These are phyloP conservation scores for Spatholobus suberectus DNA, from an alignment of 306 rosid genomes.

Conservation along the genomic window DNA sequence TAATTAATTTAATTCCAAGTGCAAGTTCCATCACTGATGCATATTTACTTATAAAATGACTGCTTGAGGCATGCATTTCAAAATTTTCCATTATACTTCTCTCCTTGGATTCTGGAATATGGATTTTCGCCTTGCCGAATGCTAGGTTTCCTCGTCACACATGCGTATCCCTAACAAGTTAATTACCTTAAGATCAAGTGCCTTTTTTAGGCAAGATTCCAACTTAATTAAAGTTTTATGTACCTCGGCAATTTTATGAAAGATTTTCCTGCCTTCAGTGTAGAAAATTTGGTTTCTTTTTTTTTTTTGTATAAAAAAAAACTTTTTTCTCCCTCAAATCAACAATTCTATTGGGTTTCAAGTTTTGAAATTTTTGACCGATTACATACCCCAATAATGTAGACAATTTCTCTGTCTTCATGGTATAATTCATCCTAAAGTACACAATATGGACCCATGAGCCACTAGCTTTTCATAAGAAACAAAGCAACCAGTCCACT, in stretches of 20 bases:
- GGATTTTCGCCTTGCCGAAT: conserved; percentile 69
- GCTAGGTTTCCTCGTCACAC: conserved; percentile 82
- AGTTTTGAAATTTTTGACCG: not conserved
- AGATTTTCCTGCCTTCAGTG: not conserved
- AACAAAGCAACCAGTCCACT: too few relatives aligned
- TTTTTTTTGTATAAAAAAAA: not conserved
- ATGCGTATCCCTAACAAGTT: conserved; percentile 52
- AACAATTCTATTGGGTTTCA: not conserved
- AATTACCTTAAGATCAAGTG: conserved; percentile 32
- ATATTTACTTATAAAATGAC: conserved; percentile 14
- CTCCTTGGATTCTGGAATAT: conserved; percentile 87
- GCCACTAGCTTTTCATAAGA: too few relatives aligned
- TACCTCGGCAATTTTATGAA: conserved; percentile 18
- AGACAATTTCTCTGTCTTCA: too few relatives aligned
- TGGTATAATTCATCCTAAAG: too few relatives aligned
- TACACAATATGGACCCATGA: too few relatives aligned
- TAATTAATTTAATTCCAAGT: conserved; percentile 46
- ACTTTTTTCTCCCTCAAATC: not conserved
- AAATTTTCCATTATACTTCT: conserved; percentile 44
- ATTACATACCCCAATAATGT: not conserved
- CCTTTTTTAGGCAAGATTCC: conserved; percentile 40
- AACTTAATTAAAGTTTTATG: conserved; percentile 15
- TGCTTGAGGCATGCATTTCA: conserved; percentile 24
- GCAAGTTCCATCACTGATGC: conserved; percentile 54
- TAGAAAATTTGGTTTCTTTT: not conserved